A percentile compares a stretch with the other conserved stretches of the same genome.
Conservation (phyloP, 2,329 filamentous ascomycete species). For the Fusarium pseudocircinatum region DNA sequence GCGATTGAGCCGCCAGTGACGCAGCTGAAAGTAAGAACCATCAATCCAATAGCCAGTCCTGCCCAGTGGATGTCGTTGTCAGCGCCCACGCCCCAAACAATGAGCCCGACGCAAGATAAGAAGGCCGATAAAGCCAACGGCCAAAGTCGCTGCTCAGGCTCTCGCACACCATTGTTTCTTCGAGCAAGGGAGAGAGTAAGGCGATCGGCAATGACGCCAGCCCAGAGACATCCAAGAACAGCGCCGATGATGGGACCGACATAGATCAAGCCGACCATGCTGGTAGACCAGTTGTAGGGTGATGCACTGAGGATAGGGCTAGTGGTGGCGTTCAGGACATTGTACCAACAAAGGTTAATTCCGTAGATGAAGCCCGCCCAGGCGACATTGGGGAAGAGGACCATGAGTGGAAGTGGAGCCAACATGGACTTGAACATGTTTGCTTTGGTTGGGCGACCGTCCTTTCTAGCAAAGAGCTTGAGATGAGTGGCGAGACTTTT, state of each 20-base stretch:
- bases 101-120: neutral
- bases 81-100: neutral
- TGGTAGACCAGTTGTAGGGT: neutral
- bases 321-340: neutral
- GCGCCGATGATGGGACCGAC: neutral
- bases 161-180: neutral
- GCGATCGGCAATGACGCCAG: neutral
- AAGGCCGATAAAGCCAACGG: neutral
- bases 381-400: neutral
- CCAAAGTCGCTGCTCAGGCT: neutral
- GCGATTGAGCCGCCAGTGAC: neutral
- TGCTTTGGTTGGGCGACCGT: neutral
- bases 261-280: neutral
- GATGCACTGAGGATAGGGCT: neutral
- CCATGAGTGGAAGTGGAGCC: neutral
- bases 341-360: neutral
- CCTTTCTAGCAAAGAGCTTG: neutral
- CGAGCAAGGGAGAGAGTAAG: neutral
- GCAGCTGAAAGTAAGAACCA: neutral
- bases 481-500: neutral
- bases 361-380: slow-evolving; percentile 4
- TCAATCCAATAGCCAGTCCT: neutral
- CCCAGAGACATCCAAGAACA: neutral
- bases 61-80: neutral
- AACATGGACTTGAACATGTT: neutral